phyloP scores from a whole-genome alignment of 352 stramenopile species.

The Phytophthora capsici region DNA sequence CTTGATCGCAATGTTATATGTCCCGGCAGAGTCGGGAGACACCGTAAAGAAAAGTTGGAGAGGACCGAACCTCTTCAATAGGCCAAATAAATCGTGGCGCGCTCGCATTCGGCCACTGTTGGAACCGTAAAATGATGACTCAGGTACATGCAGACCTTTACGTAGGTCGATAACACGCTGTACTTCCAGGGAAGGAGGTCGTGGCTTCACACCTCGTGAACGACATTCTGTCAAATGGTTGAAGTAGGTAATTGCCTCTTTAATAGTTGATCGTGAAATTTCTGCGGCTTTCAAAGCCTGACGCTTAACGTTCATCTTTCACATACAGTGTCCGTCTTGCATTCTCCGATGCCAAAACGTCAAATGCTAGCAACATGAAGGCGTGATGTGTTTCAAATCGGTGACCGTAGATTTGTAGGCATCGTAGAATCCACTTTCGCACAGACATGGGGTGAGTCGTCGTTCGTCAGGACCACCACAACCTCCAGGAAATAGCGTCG shows the following conservation, averaged over 20 bases:
- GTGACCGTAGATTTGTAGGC: conserved; percentile 4
- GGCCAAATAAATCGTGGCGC: conserved; percentile 24
- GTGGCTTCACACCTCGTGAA: not conserved
- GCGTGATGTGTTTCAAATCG: conserved; percentile 32
- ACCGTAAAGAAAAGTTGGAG: conserved; percentile 35
- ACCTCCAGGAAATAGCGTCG: conserved; percentile 15
- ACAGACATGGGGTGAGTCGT: conserved; percentile 30
- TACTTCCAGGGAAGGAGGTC: not conserved
- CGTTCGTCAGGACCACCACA: conserved; percentile 2
- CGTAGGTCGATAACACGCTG: conserved; percentile 20
- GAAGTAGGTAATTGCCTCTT: conserved; percentile 24
- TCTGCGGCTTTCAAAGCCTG: conserved; percentile 10
- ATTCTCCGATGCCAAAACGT: conserved; percentile 19
- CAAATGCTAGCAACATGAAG: conserved; percentile 34
- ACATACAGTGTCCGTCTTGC: conserved; percentile 26
- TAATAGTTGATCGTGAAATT: conserved; percentile 3
- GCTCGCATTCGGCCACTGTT: conserved; percentile 17
- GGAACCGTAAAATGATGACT: conserved; percentile 20
- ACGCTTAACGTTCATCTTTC: conserved; percentile 22
- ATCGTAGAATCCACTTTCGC: conserved; percentile 24
- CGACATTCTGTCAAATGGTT: conserved; percentile 2
- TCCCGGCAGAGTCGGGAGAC: conserved; percentile 22
- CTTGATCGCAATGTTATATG: conserved; percentile 12
- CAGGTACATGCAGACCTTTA: conserved; percentile 12
- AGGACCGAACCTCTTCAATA: conserved; percentile 22